Evolutionary conservation across 495 filamentous ascomycete genomes (phyloP), one percentile per base, ranked within the genome.

Genomic region (Hypoxylon lienhwacheense): DNA sequence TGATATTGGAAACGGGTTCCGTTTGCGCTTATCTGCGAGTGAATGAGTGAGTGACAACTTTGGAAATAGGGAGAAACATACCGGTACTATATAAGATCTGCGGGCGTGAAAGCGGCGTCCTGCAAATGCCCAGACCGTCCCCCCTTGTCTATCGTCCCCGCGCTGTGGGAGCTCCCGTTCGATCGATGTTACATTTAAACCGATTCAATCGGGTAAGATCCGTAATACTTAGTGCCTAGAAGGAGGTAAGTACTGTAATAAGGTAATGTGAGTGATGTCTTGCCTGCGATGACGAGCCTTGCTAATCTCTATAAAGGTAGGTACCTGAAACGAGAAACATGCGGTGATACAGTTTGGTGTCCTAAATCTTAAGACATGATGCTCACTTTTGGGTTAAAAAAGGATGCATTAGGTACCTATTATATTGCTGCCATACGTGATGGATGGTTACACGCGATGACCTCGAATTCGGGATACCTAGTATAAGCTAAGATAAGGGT

Each of bases 241-340:
- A n/a, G n/a, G n/a, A n/a, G n/a, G n/a, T n/a, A n/a, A n/a, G n/a
- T n/a, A n/a, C n/a, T n/a, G n/a, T n/a, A n/a, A n/a, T n/a, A n/a
- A n/a, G n/a, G n/a, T n/a, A n/a, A n/a, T n/a, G n/a, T n/a, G n/a
- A 32, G 8, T 31, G 26, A 52, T 61, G 52, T 47, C 46, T 61
- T 36, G 34, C 46, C 35, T 47, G 8, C 28, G 37, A 45, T 22
- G 33, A 50, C 26, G 34, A 47, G 42, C 36, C 19, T 55, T 42
- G 34, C 46, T 31, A 52, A 55, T 55, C 46, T 31, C 15, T 21
- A 3, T 46, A 19, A 20, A n/a, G n/a, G n/a, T n/a, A n/a, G n/a
- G n/a, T 22, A 35, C 50, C 22, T 55, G 51, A 55, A 61, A 61
- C 40, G 16, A 26, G 46, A 5, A 33, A 46, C 26, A 48, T 21